A percentile compares a stretch with the other conserved stretches of the same genome.
Evolutionary conservation across 1,139 yeast species (phyloP).

Genomic region (Arxiozyma slooffiae): DNA sequence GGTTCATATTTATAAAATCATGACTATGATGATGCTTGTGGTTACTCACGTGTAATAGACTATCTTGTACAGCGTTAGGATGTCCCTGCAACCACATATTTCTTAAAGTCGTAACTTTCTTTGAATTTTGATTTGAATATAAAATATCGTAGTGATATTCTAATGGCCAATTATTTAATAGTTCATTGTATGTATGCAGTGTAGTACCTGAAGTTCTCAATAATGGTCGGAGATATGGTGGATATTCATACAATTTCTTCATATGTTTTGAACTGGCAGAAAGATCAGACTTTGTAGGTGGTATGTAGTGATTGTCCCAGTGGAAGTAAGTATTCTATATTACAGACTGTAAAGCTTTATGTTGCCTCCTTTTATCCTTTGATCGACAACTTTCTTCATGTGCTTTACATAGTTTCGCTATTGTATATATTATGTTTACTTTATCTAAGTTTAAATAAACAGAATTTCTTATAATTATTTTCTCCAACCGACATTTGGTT

Average conservation of each 20-base stretch:
- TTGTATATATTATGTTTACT: neutral
- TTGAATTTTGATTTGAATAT: neutral
- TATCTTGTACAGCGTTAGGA: neutral
- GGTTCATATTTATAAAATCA: neutral
- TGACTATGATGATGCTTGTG: neutral
- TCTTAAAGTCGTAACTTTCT: neutral
- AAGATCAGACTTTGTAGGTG: neutral
- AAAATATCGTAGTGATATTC: constrained; percentile 6
- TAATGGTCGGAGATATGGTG: constrained; percentile 8
- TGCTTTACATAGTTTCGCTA: neutral
- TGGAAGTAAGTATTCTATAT: neutral
- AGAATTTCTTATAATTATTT: neutral
- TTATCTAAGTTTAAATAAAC: neutral
- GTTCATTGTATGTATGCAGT: neutral
- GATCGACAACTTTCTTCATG: neutral
- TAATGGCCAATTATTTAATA: constrained; percentile 9
- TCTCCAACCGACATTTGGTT: constrained; percentile 1
- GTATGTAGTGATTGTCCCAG: constrained; percentile 1
- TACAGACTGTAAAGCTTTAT: neutral
- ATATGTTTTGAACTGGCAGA: neutral
- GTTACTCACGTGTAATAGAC: neutral
- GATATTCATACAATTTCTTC: constrained; percentile 3
- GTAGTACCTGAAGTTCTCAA: neutral
- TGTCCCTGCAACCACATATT: constrained; percentile 2
- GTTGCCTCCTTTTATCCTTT: neutral